Evolutionary conservation across 441 rosid species (phyloP), one percentile per base, ranked within the genome.

Genomic region (Pelargonium citronellum): DNA sequence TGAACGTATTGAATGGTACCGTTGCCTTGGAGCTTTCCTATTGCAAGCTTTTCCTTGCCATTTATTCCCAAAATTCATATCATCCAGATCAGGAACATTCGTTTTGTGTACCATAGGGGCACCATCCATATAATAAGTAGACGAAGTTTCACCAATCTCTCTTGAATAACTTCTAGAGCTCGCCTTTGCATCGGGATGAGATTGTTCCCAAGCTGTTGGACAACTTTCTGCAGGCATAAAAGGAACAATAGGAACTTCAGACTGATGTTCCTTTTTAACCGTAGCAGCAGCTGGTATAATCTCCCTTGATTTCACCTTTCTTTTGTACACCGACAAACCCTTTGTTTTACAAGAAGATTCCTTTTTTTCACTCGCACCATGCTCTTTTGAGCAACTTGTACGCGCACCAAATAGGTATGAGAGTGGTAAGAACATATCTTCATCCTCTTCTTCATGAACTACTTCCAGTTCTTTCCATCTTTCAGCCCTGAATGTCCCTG

Each of bases 181-280:
- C 20, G 27, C 3, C 16, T 77, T 79, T 43, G 69, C 68, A 64
- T 67, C 74, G 20, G 78, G 77, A 82, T 83, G 75, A 75, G 68
- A 68, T 63, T 69, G 79, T 64, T 81, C 84, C 49, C 51, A 60
- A 1, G 82, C 79, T 69, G 69, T 60, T 44, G 73, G 78, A 43
- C 77, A 1, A 53, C 69, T 73, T 60, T 80, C 83, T 0, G 82
- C 71, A 39, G 81, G 71, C 30, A 27, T 27, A 60, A 88, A 75
- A 37, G 95, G 87, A 65, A 88, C 89, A 68, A 83, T 80, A 39
- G 81, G 85, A 74, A 88, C 87, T 53, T 83, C 67, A 47, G 60
- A 65, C 41, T 75, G 68, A 58, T 67, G 58, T 43, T 80, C 77
- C 69, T 58, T 77, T 58, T 44, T 64, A 57, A 53, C 24, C 1